Evolutionary conservation across 805 yeast species (phyloP).

Genomic region (Candida oleophila): DNA sequence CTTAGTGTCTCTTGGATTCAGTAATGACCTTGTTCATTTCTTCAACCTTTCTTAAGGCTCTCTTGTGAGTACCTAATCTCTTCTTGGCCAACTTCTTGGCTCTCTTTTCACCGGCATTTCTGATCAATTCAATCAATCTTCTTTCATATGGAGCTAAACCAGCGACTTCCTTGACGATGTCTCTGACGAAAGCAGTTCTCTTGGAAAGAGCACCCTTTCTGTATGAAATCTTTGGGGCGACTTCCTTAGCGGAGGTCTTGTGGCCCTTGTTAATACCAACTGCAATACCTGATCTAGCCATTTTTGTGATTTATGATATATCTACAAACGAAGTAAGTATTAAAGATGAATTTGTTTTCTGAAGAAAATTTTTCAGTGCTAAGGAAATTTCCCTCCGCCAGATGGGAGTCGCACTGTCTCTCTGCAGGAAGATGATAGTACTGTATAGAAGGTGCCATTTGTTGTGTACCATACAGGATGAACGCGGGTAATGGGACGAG

Average conservation of each 20-base stretch:
- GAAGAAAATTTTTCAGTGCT: slow-evolving; percentile 11
- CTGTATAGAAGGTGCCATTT: not conserved
- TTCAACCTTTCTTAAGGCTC: slow-evolving; percentile 99
- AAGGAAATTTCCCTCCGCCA: slow-evolving; percentile 10
- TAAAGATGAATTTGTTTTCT: not conserved
- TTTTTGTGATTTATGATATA: slow-evolving; percentile 19
- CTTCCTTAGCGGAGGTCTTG: slow-evolving; percentile 83
- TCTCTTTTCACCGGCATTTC: slow-evolving; percentile 99
- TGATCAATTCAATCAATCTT: slow-evolving; percentile 98
- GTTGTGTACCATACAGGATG: not conserved
- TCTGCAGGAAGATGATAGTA: not conserved
- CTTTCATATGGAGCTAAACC: slow-evolving; percentile 99
- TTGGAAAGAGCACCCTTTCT: slow-evolving; percentile 96
- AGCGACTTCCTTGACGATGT: slow-evolving; percentile 92
- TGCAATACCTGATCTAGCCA: slow-evolving; percentile 86
- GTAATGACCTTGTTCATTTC: slow-evolving; percentile 95
- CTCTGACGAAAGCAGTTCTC: slow-evolving; percentile 95
- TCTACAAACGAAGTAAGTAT: not conserved
- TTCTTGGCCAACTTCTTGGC: slow-evolving; percentile 99
- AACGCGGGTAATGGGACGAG: not conserved
- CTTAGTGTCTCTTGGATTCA: slow-evolving; percentile 92
- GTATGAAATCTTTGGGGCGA: slow-evolving; percentile 75
- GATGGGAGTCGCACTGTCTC: not conserved
- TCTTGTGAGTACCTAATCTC: slow-evolving; percentile 99
- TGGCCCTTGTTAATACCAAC: slow-evolving; percentile 99